Base-by-base conservation (phyloP, 192 early-diverging fungal species). In the Gamsiella multidivaricata region DNA sequence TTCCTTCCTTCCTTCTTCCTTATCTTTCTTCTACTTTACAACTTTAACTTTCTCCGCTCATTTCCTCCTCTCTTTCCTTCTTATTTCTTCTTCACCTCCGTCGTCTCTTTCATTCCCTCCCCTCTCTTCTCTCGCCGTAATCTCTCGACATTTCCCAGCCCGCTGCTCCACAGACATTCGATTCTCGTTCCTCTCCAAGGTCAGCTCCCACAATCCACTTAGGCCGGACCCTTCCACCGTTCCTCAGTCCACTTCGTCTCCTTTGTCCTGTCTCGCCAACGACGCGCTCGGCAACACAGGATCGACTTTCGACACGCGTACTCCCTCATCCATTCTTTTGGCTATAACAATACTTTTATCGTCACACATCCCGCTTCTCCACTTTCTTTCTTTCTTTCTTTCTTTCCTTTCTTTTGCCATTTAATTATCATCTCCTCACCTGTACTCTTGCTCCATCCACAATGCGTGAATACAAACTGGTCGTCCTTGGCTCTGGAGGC, bases 401-500 rank as follows among this genome's bases (percentile, higher is more conserved):
- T 52, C 62, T 20, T 20, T 41, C 29, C 36, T 10, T 33, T 7
- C 47, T 36, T 55, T 33, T 34, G 18, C 33, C 36, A 10, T 0
- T 41, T 33, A n/a, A 25, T 55, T 55, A 11, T 3, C 25, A 12
- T 56, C 31, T 20, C 43, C 11, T 49, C 3, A 33, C 10, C 33
- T 33, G 1, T 15, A n/a, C 36, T 42, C 39, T 53, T 29, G 22
- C 14, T 33, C 54, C 31, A 15, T 15, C 17, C 12, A 47, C 6
- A 45, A 95, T 94, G 90, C 92, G 93, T 72, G 96, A 98, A 82
- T 98, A 97, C 84, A 96, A 96, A 75, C 86, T 98, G 36, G 96
- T 98, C 41, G 95, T 98, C 61, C 84, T 98, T 31, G 96, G 96
- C 37, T 94, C 92, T 65, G 96, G 95, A 78, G 95, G 88, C 65